phyloP scores from a whole-genome alignment of 805 yeast species.

The Candida orba region DNA sequence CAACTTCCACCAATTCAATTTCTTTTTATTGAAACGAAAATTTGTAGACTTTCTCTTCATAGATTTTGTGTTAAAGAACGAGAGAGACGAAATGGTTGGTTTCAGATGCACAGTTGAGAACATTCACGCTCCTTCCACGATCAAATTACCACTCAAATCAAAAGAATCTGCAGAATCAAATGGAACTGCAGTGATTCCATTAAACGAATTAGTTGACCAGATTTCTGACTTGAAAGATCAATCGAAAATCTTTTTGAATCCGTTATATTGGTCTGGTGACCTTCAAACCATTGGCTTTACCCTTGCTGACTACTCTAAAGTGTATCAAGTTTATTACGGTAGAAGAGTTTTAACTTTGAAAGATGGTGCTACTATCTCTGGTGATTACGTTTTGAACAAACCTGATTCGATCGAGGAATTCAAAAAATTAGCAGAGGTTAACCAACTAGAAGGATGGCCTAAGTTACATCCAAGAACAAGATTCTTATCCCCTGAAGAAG shows the following conservation, averaged over 20 bases:
- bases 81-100: slow-evolving; percentile 20
- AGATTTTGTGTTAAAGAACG: too few relatives aligned
- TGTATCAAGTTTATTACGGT: slow-evolving; percentile 63
- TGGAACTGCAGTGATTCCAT: slow-evolving; percentile 16
- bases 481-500: slow-evolving; percentile 43
- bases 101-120: slow-evolving; percentile 22
- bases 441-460: slow-evolving; percentile 45
- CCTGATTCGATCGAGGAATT: slow-evolving; percentile 25
- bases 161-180: slow-evolving; percentile 8
- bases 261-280: slow-evolving; percentile 62
- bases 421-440: slow-evolving; percentile 30
- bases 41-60: too few relatives aligned
- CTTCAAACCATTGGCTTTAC: slow-evolving; percentile 67
- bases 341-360: slow-evolving; percentile 50
- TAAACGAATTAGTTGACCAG: slow-evolving; percentile 13
- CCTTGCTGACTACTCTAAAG: slow-evolving; percentile 42
- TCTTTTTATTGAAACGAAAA: too few relatives aligned
- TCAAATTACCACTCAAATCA: slow-evolving; percentile 19
- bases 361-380: slow-evolving; percentile 69
- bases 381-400: slow-evolving; percentile 58
- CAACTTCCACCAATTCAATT: too few relatives aligned
- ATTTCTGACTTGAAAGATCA: slow-evolving; percentile 42
- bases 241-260: slow-evolving; percentile 50
- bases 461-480: slow-evolving; percentile 64
- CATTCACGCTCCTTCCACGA: slow-evolving; percentile 20